Base-by-base conservation (phyloP, 495 filamentous ascomycete genomes). In the Filosporella fistucella region DNA sequence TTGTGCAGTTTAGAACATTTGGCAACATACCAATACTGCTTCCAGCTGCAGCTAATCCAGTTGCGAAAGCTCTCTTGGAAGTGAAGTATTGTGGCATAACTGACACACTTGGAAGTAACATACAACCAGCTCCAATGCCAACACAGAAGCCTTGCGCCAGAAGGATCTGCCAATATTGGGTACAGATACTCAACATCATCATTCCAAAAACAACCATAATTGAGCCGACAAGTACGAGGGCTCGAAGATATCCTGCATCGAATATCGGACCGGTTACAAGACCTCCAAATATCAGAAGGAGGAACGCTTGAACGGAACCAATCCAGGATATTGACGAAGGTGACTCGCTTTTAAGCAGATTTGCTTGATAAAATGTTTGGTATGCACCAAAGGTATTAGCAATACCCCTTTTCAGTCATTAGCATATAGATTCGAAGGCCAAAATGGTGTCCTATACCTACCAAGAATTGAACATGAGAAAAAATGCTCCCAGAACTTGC, bases 311-410 rank as follows among this genome's bases (percentile, higher is more conserved):
- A 21, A 88, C 68, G 18, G 80, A 82, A 3, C 85, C 82, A 35
- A 91, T 81, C 85, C 86, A 90, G 1, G 84, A 85, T 44, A 93
- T 80, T 34, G 81, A 74, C 0, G 84, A 85, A 0, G 84, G 78
- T 0, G 81, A 43, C 5, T 72, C 69, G 4, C 53, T 38, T 14
- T 66, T 56, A 3, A 67, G 51, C 4, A 76, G 55, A 8, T 57
- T 61, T 2, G 68, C 52, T 2, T 73, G 72, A 53, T 89, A 89
- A 63, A 86, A 87, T 1, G 72, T 73, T 54, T 89, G 85, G 55
- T 84, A 90, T 3, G 81, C 74, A 6, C 86, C 85, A 51, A 86
- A 89, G 29, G 78, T 79, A 51, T 84, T 82, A 44, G 85, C 78
- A 52, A 84, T 81, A n/a, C 86, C 86, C 84, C 84, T 89, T 2